Evolutionary conservation across 805 yeast genomes (phyloP), one percentile per base, ranked within the genome.

Genomic region (Candida glaebosa): DNA sequence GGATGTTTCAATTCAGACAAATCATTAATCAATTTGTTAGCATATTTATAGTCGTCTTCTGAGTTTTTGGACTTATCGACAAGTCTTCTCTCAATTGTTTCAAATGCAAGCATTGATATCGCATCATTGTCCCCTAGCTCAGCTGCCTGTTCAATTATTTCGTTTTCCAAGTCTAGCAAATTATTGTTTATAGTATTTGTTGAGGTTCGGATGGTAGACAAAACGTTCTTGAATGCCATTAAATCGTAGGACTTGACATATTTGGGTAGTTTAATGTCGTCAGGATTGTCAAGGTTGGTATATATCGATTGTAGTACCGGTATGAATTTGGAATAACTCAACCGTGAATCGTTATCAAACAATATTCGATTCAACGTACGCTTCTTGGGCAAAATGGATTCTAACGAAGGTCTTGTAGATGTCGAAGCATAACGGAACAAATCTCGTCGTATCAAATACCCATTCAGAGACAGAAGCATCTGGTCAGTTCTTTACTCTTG

Each of bases 101-200:
- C 80, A 49, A 82, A 87, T 3, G 91, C 79, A 16, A 90, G 58
- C 9, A 86, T 66, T 1, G 91, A 70, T 17, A 89, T 77, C 0
- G 96, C 96, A 59, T 88, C 87, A 47, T 80, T 76, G 52, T 84
- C 79, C 0, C 96, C 96, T 53, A 79, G 53, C 52, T 86, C 95
- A 0, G 96, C 96, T 10, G 96, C 87, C 39, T 74, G 75, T 45
- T 88, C 95, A n/a, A 89, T 74, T 16, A 90, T 59, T 47, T 78
- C 81, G 47, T 81, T 78, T 55, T 89, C 96, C 26, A 87, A 63
- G 10, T 66, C 76, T 4, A 84, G 65, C 16, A 84, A 62, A 45
- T 79, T 65, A 39, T 56, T 73, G 50, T 84, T 81, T 2, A 76
- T 68, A 0, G 82, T 68, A 44, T 82, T 81, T 1, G 90, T 78